Evolutionary conservation across 305 asterid genomes (phyloP).

Genomic region (Fraxinus dipetala): DNA sequence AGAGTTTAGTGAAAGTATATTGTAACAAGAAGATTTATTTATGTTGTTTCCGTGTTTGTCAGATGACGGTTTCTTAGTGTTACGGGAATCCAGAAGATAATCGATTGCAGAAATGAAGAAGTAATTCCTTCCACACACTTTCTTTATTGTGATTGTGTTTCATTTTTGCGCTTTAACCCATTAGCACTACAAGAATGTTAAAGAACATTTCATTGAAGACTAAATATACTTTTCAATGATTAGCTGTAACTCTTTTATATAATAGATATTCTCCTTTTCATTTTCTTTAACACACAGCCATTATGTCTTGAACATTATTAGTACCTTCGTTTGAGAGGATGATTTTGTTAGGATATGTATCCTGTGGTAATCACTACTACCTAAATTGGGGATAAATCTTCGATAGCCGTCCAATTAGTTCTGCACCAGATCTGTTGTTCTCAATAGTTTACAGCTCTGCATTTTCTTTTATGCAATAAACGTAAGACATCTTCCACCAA

Average conservation of each 20-base stretch:
- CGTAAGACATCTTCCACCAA: background rate
- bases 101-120: slow-evolving; percentile 33
- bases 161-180: background rate
- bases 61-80: background rate
- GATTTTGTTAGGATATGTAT: background rate
- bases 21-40: slow-evolving; percentile 12
- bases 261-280: background rate
- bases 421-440: background rate
- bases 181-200: background rate
- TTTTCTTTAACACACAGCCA: background rate
- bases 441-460: background rate
- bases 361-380: background rate
- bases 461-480: background rate
- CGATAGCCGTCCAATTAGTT: background rate
- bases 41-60: background rate
- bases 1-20: background rate
- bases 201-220: background rate
- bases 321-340: background rate
- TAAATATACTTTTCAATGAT: background rate
- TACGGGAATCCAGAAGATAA: slow-evolving; percentile 11
- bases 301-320: background rate
- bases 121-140: slow-evolving; percentile 19
- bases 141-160: background rate
- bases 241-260: background rate
- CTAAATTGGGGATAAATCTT: background rate